Conservation (phyloP, 2,329 filamentous ascomycete genomes). For the Ciborinia camelliae region DNA sequence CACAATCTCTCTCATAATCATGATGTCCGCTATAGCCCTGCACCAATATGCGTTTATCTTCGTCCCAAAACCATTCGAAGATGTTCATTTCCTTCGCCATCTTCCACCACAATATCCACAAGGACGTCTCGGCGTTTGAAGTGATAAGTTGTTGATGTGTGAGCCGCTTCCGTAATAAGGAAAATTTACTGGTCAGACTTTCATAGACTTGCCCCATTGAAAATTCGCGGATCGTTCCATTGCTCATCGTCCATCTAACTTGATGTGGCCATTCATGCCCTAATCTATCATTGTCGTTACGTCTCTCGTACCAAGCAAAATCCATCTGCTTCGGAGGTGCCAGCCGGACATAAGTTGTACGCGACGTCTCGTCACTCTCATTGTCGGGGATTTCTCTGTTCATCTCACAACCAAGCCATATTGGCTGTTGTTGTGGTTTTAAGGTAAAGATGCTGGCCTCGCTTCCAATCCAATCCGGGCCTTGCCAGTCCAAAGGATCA, state of each 20-base stretch:
- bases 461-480: slow-evolving; percentile 2
- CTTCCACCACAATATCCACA: neutral
- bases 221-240: neutral
- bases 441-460: neutral
- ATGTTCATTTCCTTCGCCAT: neutral
- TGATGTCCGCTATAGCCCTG: neutral
- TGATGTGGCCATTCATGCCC: slow-evolving; percentile 1
- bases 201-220: neutral
- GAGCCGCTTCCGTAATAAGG: neutral
- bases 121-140: neutral
- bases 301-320: neutral
- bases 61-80: slow-evolving; percentile 7
- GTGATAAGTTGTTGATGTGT: too few species aligned
- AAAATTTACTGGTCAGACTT: neutral
- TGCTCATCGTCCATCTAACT: neutral
- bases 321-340: neutral
- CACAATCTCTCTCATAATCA: neutral
- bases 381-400: neutral
- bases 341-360: slow-evolving; percentile 3
- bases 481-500: neutral
- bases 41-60: slow-evolving; percentile 3
- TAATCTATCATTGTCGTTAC: neutral
- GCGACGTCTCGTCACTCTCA: neutral
- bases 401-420: neutral
- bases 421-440: neutral